A percentile compares a stretch with the other conserved stretches of the same genome.
These are phyloP conservation scores for Penicillium sp. DNA, from an alignment of 2,329 filamentous ascomycete species.

Conservation along the genomic window DNA sequence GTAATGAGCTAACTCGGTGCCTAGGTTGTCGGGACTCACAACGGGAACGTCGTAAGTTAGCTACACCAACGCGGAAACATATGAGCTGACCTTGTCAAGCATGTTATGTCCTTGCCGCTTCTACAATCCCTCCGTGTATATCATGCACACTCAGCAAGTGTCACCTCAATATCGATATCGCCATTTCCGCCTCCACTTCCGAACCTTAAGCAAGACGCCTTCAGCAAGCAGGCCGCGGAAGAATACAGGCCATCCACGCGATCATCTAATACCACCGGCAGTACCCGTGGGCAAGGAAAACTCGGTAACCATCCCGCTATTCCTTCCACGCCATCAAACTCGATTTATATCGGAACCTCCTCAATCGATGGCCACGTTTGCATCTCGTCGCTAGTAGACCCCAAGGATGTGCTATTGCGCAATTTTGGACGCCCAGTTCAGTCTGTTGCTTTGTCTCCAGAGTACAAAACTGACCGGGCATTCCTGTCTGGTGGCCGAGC, in stretches of 20 bases:
- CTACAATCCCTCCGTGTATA: constrained; percentile 82
- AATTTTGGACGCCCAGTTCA: constrained; percentile 94
- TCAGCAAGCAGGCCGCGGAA: constrained; percentile 33
- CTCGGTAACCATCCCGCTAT: constrained; percentile 41
- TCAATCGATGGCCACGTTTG: constrained; percentile 97
- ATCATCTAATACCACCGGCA: constrained; percentile 30
- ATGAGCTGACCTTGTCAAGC: constrained; percentile 49
- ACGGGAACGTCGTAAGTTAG: constrained; percentile 81
- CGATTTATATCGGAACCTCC: constrained; percentile 88
- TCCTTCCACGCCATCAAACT: constrained; percentile 76
- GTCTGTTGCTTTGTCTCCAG: constrained; percentile 87
- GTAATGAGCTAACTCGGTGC: constrained; percentile 31
- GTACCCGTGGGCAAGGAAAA: constrained; percentile 31
- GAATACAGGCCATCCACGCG: constrained; percentile 22
- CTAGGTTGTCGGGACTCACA: constrained; percentile 89
- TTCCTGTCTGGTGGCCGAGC: constrained; percentile 90
- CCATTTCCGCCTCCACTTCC: constrained; percentile 68
- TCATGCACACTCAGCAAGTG: constrained; percentile 86
- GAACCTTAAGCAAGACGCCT: constrained; percentile 38
- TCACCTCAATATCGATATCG: constrained; percentile 86
- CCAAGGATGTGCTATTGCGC: constrained; percentile 83
- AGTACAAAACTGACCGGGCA: constrained; percentile 83
- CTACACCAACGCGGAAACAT: neutral
- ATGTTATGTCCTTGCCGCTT: constrained; percentile 78
- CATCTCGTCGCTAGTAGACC: constrained; percentile 78